Percentiles rank a stretch among this genome's conserved stretches.
phyloP scores from a whole-genome alignment of 345 rosid genomes.

The Rhizophora mangle region DNA sequence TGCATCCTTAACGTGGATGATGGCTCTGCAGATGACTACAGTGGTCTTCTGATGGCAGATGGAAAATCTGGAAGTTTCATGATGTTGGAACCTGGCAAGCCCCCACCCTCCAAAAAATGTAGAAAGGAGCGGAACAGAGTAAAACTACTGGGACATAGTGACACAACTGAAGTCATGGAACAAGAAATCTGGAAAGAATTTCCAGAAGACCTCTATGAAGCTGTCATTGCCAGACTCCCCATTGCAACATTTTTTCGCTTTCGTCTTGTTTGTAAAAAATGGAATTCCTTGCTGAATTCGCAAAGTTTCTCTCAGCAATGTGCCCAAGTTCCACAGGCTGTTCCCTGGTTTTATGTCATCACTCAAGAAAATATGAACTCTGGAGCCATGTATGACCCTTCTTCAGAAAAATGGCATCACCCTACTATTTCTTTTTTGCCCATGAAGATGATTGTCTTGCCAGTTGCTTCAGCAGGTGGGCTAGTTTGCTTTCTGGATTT shows the following conservation, averaged over 20 bases:
- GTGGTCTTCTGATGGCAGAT: slow-evolving; percentile 64
- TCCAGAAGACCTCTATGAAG: slow-evolving; percentile 92
- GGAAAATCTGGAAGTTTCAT: slow-evolving; percentile 65
- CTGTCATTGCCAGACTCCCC: slow-evolving; percentile 88
- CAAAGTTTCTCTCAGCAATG: slow-evolving; percentile 74
- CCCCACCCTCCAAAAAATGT: slow-evolving; percentile 66
- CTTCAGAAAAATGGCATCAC: slow-evolving; percentile 80
- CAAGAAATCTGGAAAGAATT: slow-evolving; percentile 87
- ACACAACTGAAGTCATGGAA: slow-evolving; percentile 57
- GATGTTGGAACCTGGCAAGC: slow-evolving; percentile 66
- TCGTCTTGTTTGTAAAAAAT: slow-evolving; percentile 78
- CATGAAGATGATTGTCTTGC: slow-evolving; percentile 63
- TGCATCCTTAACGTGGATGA: slow-evolving; percentile 58
- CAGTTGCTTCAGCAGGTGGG: slow-evolving; percentile 96
- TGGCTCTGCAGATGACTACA: slow-evolving; percentile 59
- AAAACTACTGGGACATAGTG: slow-evolving; percentile 37
- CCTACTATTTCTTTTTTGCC: slow-evolving; percentile 67
- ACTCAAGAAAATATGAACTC: slow-evolving; percentile 79
- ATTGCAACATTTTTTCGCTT: slow-evolving; percentile 76
- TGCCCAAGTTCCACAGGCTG: slow-evolving; percentile 47
- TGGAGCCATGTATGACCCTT: slow-evolving; percentile 89
- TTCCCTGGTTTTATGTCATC: slow-evolving; percentile 92
- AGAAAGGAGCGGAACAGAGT: slow-evolving; percentile 70
- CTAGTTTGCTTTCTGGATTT: slow-evolving; percentile 93
- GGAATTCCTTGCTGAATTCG: slow-evolving; percentile 74